A percentile compares a stretch with the other conserved stretches of the same genome.
These are phyloP conservation scores for Camillea tinctor DNA, from an alignment of 2,329 filamentous ascomycete genomes.

Conservation along the genomic window DNA sequence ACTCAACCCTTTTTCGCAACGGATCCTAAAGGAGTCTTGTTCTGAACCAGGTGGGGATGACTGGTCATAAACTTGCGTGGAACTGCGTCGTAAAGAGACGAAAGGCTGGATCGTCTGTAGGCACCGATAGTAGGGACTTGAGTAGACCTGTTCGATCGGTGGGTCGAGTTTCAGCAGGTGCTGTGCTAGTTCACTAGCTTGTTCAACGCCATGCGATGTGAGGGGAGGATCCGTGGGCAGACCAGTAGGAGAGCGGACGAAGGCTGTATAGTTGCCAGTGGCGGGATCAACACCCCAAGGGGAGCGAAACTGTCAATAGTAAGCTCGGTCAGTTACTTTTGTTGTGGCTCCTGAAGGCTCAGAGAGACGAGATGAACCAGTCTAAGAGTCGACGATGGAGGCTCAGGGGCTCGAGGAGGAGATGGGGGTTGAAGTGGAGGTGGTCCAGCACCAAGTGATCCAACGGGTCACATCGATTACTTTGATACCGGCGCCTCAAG, in stretches of 20 bases:
- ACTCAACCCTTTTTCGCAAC: slow-evolving; percentile 59
- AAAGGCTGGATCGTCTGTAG: slow-evolving; percentile 79
- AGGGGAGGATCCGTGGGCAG: slow-evolving; percentile 86
- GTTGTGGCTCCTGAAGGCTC: slow-evolving; percentile 4
- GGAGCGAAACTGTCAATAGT: slow-evolving; percentile 70
- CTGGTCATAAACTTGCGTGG: slow-evolving; percentile 12
- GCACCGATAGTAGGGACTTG: slow-evolving; percentile 83
- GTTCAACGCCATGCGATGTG: slow-evolving; percentile 80
- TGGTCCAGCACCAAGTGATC: not conserved
- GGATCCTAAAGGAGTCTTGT: slow-evolving; percentile 39
- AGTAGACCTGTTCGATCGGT: slow-evolving; percentile 75
- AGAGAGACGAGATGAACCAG: not conserved
- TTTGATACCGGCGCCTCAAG: not conserved
- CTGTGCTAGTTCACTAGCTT: slow-evolving; percentile 73
- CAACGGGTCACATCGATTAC: not conserved
- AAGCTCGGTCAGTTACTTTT: slow-evolving; percentile 19
- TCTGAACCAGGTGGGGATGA: slow-evolving; percentile 14
- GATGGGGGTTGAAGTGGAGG: too few relatives aligned
- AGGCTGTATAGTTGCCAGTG: slow-evolving; percentile 74
- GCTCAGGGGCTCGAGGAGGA: not conserved
- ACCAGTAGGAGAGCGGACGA: slow-evolving; percentile 77
- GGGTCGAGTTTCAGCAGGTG: slow-evolving; percentile 63
- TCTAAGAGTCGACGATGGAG: slow-evolving; percentile 8
- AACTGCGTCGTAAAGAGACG: slow-evolving; percentile 42
- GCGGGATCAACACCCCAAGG: slow-evolving; percentile 83